phyloP scores from a whole-genome alignment of 1,139 yeast genomes.

The Ashbya aceris region DNA sequence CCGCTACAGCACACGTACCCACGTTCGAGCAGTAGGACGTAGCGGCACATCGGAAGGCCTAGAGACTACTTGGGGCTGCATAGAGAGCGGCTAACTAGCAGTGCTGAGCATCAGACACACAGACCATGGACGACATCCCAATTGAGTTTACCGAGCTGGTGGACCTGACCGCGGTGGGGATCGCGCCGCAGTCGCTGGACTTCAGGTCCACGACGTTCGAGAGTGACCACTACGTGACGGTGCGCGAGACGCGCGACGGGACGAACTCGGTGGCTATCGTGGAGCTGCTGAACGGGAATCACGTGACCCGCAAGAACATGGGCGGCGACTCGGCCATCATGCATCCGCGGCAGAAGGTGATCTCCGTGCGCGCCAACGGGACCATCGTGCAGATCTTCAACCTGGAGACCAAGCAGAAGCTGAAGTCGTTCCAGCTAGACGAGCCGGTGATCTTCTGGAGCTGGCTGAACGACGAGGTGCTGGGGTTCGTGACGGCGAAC shows the following conservation, averaged over 20 bases:
- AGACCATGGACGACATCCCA: slow-evolving; percentile 58
- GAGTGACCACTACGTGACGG: slow-evolving; percentile 82
- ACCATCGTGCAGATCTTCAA: slow-evolving; percentile 93
- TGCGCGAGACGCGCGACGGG: slow-evolving; percentile 65
- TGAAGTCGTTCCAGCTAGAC: slow-evolving; percentile 77
- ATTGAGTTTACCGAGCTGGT: slow-evolving; percentile 94
- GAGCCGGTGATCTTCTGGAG: slow-evolving; percentile 95
- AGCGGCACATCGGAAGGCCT: too few species aligned
- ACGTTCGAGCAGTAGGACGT: too few species aligned
- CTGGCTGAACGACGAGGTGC: slow-evolving; percentile 66
- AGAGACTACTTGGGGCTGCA: too few species aligned
- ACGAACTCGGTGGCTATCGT: slow-evolving; percentile 90
- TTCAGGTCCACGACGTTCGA: slow-evolving; percentile 92
- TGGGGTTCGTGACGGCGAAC: slow-evolving; percentile 79
- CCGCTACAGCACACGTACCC: too few species aligned
- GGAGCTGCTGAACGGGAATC: slow-evolving; percentile 66
- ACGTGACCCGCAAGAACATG: slow-evolving; percentile 83
- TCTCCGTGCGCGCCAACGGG: slow-evolving; percentile 92
- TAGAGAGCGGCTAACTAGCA: too few species aligned
- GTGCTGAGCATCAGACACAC: too few species aligned
- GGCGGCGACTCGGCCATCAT: slow-evolving; percentile 95
- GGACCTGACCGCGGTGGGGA: slow-evolving; percentile 76
- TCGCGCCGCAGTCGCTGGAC: slow-evolving; percentile 76
- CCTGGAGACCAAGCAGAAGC: slow-evolving; percentile 75
- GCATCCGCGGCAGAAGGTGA: slow-evolving; percentile 84